Evolutionary conservation across 179 eudicot species (phyloP).

Genomic region (Vitellaria paradoxa): DNA sequence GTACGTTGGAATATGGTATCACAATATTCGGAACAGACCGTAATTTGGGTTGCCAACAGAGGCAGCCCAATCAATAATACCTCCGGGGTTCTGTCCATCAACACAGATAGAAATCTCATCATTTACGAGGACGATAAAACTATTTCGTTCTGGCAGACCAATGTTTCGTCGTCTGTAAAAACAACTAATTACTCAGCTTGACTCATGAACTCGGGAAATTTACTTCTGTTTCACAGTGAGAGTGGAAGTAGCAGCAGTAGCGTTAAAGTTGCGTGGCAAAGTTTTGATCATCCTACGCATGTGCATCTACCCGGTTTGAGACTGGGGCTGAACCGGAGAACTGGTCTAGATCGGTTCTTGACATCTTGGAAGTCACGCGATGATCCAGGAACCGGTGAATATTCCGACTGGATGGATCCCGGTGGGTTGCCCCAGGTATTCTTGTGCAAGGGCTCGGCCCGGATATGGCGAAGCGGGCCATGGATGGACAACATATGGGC

Average conservation of each 20-base stretch:
- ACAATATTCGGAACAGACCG: slow-evolving; percentile 10
- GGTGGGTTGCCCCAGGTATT: slow-evolving; percentile 12
- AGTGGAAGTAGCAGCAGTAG: neutral
- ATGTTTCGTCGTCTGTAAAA: neutral
- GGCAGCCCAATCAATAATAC: slow-evolving; percentile 14
- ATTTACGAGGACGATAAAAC: neutral
- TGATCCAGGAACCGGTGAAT: slow-evolving; percentile 28
- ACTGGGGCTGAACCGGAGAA: slow-evolving; percentile 15
- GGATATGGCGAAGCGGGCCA: neutral
- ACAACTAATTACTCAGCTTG: neutral
- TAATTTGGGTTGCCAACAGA: slow-evolving; percentile 30
- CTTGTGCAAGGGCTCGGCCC: slow-evolving; percentile 9
- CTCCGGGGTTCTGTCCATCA: slow-evolving; percentile 14
- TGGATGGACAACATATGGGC: too few species aligned
- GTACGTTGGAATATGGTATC: slow-evolving; percentile 28
- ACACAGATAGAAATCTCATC: slow-evolving; percentile 14
- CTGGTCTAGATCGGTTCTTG: slow-evolving; percentile 18
- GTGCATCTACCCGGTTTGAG: slow-evolving; percentile 20
- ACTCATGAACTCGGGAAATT: slow-evolving; percentile 33
- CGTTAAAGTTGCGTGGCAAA: slow-evolving; percentile 18
- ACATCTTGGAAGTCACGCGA: slow-evolving; percentile 27
- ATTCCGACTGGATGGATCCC: slow-evolving; percentile 16
- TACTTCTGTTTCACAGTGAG: slow-evolving; percentile 9
- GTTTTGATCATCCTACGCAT: slow-evolving; percentile 27
- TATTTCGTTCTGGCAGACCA: slow-evolving; percentile 2